Conservation (phyloP, 768 basidiomycete genomes). For the Psilocybe sp. region DNA sequence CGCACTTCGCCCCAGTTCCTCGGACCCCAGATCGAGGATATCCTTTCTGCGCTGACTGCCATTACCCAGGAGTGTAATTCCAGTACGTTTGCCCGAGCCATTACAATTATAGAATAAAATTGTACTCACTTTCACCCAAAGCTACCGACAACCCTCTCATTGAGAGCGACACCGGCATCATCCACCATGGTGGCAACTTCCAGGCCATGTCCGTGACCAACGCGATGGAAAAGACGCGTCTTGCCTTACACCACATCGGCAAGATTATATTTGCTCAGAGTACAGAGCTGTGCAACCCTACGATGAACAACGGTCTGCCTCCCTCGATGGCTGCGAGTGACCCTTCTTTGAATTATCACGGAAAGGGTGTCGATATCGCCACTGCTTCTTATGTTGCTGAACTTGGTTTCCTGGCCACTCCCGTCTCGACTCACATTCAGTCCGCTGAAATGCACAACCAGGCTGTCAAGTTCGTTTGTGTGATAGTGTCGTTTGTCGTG, state of each 20-base stretch:
- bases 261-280: conserved; percentile 69
- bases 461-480: conserved; percentile 66
- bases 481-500: too few relatives aligned
- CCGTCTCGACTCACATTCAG: conserved; percentile 78
- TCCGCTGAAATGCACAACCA: conserved; percentile 87
- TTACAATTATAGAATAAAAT: not conserved
- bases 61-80: conserved; percentile 77
- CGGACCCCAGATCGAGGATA: conserved; percentile 77
- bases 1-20: conserved; percentile 75
- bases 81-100: conserved; percentile 42
- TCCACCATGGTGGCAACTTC: conserved; percentile 87
- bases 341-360: conserved; percentile 74
- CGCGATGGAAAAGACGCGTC: conserved; percentile 86
- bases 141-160: conserved; percentile 84
- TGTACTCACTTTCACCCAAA: conserved; percentile 20
- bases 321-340: conserved; percentile 73
- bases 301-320: conserved; percentile 77
- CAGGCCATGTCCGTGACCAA: conserved; percentile 77
- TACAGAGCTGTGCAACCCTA: conserved; percentile 76
- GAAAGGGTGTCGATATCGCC: conserved; percentile 78
- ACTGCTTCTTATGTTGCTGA: conserved; percentile 80
- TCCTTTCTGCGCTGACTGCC: conserved; percentile 55
- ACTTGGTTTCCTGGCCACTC: conserved; percentile 73
- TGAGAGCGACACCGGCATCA: conserved; percentile 58
- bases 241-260: conserved; percentile 67